These are phyloP conservation scores for Evernia prunastri DNA, from an alignment of 495 filamentous ascomycete species.

Conservation along the genomic window DNA sequence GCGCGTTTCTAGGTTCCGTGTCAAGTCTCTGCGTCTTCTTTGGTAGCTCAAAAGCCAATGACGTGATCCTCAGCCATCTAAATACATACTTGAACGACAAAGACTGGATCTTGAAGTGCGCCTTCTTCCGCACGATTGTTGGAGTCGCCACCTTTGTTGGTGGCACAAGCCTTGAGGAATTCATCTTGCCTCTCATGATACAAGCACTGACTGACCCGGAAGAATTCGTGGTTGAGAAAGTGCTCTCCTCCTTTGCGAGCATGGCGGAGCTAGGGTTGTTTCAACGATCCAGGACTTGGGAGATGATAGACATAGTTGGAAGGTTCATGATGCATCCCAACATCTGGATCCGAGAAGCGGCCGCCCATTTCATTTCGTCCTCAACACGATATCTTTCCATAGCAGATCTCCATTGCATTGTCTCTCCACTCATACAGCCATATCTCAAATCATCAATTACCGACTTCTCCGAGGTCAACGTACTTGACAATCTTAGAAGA, in stretches of 20 bases:
- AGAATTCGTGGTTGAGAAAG: constrained; percentile 89
- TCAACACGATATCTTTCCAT: constrained; percentile 69
- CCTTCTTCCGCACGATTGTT: constrained; percentile 93
- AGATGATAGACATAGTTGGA: constrained; percentile 70
- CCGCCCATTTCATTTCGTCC: constrained; percentile 72
- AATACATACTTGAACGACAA: constrained; percentile 97
- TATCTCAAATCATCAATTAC: constrained; percentile 68
- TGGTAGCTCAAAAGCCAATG: constrained; percentile 78
- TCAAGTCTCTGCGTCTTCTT: constrained; percentile 93
- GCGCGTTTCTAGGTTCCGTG: constrained; percentile 91
- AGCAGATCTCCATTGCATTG: constrained; percentile 76
- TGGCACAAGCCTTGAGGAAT: constrained; percentile 81
- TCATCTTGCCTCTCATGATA: constrained; percentile 92
- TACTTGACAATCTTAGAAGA: constrained; percentile 79
- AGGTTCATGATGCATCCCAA: constrained; percentile 92
- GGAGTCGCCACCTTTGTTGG: constrained; percentile 89
- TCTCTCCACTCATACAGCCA: constrained; percentile 68
- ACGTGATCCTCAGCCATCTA: constrained; percentile 88
- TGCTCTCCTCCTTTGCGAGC: constrained; percentile 78
- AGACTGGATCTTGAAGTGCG: constrained; percentile 94
- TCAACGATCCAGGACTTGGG: constrained; percentile 77
- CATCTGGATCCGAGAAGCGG: constrained; percentile 87
- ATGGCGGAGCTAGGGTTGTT: constrained; percentile 86
- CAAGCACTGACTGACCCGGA: constrained; percentile 95
- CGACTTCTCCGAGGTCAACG: constrained; percentile 59